Conservation (phyloP, 2,329 filamentous ascomycete genomes). For the Stemphylium beticola region DNA sequence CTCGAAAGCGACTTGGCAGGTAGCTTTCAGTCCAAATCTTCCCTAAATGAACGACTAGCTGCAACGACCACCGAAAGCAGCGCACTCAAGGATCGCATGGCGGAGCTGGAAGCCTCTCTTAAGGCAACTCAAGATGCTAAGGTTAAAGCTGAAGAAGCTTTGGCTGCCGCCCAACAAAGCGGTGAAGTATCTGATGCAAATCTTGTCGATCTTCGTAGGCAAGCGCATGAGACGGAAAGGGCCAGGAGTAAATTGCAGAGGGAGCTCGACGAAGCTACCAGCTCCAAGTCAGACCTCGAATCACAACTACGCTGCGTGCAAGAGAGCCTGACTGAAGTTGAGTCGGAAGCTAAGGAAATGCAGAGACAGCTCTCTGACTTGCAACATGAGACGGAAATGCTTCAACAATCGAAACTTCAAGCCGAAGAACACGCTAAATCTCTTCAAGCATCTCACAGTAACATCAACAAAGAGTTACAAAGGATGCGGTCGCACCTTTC, state of each 20-base stretch:
- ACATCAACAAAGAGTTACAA: slow-evolving; percentile 23
- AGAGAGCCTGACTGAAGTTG: slow-evolving; percentile 14
- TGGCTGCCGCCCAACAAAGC: slow-evolving; percentile 12
- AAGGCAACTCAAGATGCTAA: slow-evolving; percentile 9
- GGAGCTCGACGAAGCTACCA: slow-evolving; percentile 9
- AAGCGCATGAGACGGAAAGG: slow-evolving; percentile 7
- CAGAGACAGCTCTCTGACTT: slow-evolving; percentile 22
- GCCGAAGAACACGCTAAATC: slow-evolving; percentile 24
- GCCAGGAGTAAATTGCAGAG: slow-evolving; percentile 15
- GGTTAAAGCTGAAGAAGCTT: slow-evolving; percentile 11
- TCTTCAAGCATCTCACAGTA: slow-evolving; percentile 19
- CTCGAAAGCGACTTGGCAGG: slow-evolving; percentile 15
- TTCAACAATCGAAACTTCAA: slow-evolving; percentile 26
- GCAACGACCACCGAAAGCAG: slow-evolving; percentile 14
- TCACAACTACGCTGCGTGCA: slow-evolving; percentile 14
- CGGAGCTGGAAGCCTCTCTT: slow-evolving; percentile 23
- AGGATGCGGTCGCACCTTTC: slow-evolving; percentile 23
- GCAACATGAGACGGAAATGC: slow-evolving; percentile 19
- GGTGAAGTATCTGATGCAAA: slow-evolving; percentile 17
- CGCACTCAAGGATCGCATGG: slow-evolving; percentile 14
- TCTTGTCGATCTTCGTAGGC: slow-evolving; percentile 15
- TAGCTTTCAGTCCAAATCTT: slow-evolving; percentile 7
- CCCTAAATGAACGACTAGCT: slow-evolving; percentile 16
- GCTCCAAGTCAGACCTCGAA: slow-evolving; percentile 12
- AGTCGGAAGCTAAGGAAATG: slow-evolving; percentile 15